Evolutionary conservation across 2,329 filamentous ascomycete genomes (phyloP), one percentile per base, ranked within the genome.

Genomic region (Epichloe coenophiala): DNA sequence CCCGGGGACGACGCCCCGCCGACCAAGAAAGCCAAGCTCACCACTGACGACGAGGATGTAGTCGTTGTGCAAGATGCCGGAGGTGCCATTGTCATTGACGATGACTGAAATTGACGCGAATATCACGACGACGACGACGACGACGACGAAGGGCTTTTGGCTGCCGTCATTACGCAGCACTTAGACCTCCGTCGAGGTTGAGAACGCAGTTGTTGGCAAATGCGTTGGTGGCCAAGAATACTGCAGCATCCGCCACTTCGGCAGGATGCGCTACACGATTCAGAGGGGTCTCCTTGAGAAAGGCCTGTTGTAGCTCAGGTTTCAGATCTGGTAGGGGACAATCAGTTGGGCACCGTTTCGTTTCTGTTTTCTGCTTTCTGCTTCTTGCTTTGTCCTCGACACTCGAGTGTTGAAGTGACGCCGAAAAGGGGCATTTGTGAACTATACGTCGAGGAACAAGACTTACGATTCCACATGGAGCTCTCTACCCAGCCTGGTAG

Each of bases 151-250:
- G 44, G 39, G 49, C 49, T 39, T 6, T 12, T 15, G 36, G 36
- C 27, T n/a, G 8, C n/a, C n/a, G 37, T 52, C 49, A 37, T 74
- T 63, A 86, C 58, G 66, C 67, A 47, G 85, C 86, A 64, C 85
- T 89, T 57, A 94, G 65, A 1, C 89, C 89, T 15, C 89, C 89
- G 65, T 95, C 89, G 31, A 95, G 73, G 64, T 90, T 93, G 48
- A 95, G 72, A 47, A 90, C 75, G 64, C 87, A 93, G 57, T 94
- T 94, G 64, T 91, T 91, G 51, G 88, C 86, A 67, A 91, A 95
- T 55, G 78, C 71, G 65, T 93, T 95, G 45, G 75, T 75, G 33
- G 80, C 84, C 15, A 95, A 74, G 64, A 94, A 95, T 31, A 84
- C 62, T 45, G 84, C 86, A 50, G 88, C 88, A 60, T 90, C 81